Base-by-base conservation (phyloP, 108 stramenopile species). In the Cyclotella choctawhatcheeana region DNA sequence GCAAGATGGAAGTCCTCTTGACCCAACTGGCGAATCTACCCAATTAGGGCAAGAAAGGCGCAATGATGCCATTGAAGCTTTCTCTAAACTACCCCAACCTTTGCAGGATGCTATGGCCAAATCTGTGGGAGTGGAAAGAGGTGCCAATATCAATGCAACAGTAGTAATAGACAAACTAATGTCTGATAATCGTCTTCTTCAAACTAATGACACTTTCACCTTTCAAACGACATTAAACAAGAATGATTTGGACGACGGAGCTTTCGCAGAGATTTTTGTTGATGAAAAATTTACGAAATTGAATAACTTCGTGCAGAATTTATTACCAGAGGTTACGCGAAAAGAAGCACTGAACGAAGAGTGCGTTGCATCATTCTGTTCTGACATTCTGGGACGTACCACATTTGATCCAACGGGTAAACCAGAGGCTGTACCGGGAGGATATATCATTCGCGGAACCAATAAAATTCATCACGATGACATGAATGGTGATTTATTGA, bases 281-380 rank as follows among this genome's bases (percentile, higher is more conserved):
- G 86, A 90, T 69, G 71, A 82, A n/a, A 83, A 90, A 24, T 84
- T 84, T 61, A 64, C 82, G 5, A 85, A 90, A 44, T 74, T 86
- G n/a, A 82, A 82, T 45, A 50, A 75, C 17, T 87, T 81, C 35
- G 48, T 91, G 5, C 48, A 69, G 65, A 85, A 73, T 52, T 64
- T 91, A 35, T 71, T 86, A 5, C 90, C 90, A 18, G 65, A 77
- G 37, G 55, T 80, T 25, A 84, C 84, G 5, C 58, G 74, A 5
- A 76, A 89, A 67, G 78, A 84, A 60, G 77, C 67, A 0, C 32
- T 66, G 25, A 67, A 82, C 13, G 58, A 67, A n/a, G 85, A 86
- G 44, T 84, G 86, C 52, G 73, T 86, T 12, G 66, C 72, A 73
- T 64, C 44, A 29, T 77, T 81, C 21, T 78, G 50, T 44, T 53